phyloP scores from a whole-genome alignment of 495 filamentous ascomycete genomes.

The Podospora pseudoanserina region DNA sequence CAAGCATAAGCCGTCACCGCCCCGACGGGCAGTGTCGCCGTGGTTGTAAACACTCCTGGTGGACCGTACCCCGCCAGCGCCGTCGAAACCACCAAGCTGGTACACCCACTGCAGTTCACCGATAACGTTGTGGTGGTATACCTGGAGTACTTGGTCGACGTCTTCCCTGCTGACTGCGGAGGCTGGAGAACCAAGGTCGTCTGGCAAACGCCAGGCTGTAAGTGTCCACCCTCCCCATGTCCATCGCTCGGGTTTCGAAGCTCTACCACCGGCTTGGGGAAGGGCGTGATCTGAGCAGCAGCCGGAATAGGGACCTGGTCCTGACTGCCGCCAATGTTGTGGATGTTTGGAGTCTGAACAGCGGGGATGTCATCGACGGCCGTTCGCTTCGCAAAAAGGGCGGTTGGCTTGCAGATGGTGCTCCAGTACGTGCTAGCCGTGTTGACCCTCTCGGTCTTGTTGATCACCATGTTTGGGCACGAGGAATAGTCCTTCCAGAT shows the following conservation, averaged over 20 bases:
- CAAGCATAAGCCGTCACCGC: constrained; percentile 30
- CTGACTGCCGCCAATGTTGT: neutral
- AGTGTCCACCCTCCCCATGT: neutral
- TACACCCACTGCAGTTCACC: constrained; percentile 28
- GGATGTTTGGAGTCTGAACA: neutral
- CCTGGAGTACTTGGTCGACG: constrained; percentile 25
- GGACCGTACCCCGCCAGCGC: constrained; percentile 28
- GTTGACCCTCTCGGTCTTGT: constrained; percentile 8
- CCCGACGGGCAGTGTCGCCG: constrained; percentile 29
- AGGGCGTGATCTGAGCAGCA: constrained; percentile 4
- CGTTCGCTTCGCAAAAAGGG: neutral
- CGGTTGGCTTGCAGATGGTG: constrained; percentile 25
- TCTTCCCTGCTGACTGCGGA: constrained; percentile 25
- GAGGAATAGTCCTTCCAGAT: constrained; percentile 17
- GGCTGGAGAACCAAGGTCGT: constrained; percentile 29
- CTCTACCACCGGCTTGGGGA: neutral
- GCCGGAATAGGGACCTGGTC: neutral
- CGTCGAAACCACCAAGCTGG: constrained; percentile 22
- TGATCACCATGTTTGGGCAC: constrained; percentile 31
- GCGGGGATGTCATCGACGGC: neutral
- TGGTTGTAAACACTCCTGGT: constrained; percentile 25
- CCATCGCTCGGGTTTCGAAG: neutral
- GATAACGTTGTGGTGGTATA: constrained; percentile 25
- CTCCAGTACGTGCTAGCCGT: constrained; percentile 29
- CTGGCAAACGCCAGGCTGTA: constrained; percentile 19